Evolutionary conservation across 2,329 filamentous ascomycete species (phyloP), one percentile per base, ranked within the genome.

Genomic region (Elsinoe arachidis): DNA sequence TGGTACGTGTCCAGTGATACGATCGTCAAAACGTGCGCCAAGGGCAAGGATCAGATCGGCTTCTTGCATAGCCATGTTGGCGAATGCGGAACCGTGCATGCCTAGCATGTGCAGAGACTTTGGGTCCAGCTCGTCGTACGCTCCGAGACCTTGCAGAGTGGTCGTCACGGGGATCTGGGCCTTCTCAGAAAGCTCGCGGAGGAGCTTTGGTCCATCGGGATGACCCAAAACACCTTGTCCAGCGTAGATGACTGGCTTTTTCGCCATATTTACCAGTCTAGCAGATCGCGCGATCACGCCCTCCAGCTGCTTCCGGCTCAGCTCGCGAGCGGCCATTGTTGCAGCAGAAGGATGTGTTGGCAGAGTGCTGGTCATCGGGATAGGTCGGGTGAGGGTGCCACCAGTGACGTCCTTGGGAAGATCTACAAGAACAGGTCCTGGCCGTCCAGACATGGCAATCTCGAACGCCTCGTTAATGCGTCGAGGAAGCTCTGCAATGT

Each of bases 391-490:
- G 55, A 97, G 79, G 61, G 92, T 82, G 64, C 86, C 86, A 56
- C 88, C 93, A 30, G 92, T 97, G 64, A 97, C 86, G 75, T 99
- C 93, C 76, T 97, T 97, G 66, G 92, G 93, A 62, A 97, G 78
- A 72, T 99, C 93, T 61, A 99, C 90, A 61, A 99, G 82, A 35
- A 97, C 93, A 26, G 93, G 93, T 21, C 93, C 93, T 12, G 93
- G 93, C 51, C 93, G 84, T 60, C 93, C 93, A 66, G 87, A 93
- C 41, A 90, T 97, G 39, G 93, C 93, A 69, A 97, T 97, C 76
- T 97, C 91, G 69, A 97, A 97, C 51, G 93, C 93, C 76, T 97
- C 93, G 72, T 96, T 96, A 69, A 97, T 97, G 63, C 92, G 83
- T 66, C 88, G 84, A 53, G 93, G 93, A 57, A 99, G 80, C 74